phyloP scores from a whole-genome alignment of 2,329 filamentous ascomycete species.

The Fusarium gaditjirri region DNA sequence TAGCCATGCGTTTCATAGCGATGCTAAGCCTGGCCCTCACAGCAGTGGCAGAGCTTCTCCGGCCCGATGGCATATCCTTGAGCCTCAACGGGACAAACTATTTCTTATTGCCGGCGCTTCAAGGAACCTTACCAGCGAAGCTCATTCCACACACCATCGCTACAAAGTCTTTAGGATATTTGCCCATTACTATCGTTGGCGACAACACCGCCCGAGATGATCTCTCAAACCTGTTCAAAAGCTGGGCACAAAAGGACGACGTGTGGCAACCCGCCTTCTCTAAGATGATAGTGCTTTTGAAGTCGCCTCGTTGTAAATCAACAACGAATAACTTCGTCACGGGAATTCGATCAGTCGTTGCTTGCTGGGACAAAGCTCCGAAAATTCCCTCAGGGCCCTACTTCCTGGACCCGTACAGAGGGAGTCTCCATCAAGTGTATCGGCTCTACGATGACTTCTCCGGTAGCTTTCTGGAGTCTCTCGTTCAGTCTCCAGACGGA shows the following conservation, averaged over 20 bases:
- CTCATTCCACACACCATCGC: rapidly evolving
- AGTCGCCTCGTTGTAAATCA: background rate
- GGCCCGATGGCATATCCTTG: background rate
- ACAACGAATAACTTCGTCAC: background rate
- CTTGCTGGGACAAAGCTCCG: background rate
- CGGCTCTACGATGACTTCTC: background rate
- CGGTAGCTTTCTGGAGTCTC: background rate
- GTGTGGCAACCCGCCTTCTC: background rate
- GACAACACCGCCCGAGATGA: background rate
- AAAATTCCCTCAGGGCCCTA: background rate
- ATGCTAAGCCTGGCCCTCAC: background rate
- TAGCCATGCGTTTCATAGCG: background rate
- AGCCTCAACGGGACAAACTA: background rate
- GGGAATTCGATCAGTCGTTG: background rate
- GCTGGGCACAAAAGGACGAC: background rate
- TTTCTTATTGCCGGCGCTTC: background rate
- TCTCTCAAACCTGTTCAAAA: rapidly evolving
- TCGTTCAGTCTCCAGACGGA: background rate
- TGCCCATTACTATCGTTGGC: background rate
- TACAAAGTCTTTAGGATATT: background rate
- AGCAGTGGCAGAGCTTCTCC: background rate
- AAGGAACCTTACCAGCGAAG: background rate
- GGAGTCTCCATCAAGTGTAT: background rate
- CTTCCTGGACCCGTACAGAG: background rate
- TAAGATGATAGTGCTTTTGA: background rate